Evolutionary conservation across 2,329 filamentous ascomycete genomes (phyloP), one percentile per base, ranked within the genome.

Genomic region (Penicillium sp.): DNA sequence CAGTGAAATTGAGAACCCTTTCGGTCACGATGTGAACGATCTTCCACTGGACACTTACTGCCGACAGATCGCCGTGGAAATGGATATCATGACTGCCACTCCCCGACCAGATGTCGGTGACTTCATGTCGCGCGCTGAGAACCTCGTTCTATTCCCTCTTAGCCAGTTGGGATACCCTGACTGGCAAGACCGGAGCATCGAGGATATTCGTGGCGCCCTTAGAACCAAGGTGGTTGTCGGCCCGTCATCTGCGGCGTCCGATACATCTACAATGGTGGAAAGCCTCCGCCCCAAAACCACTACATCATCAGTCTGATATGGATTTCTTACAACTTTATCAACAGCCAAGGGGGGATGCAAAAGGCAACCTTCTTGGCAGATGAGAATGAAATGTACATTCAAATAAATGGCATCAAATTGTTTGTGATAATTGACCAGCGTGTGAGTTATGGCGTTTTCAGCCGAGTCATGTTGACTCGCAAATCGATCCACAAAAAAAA

Each of bases 11-110:
- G 90, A 94, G 73, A 91, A 94, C 67, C 90, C 90, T 6, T 94
- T 94, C 71, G 90, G 90, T 55, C 81, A 86, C 61, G 90, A 94
- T 61, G 89, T 92, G 64, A 94, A 94, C 69, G 90, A 94, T 72
- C 76, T 92, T 40, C 88, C 88, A 0, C 80, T 92, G 3, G 90
- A 93, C 68, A 77, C 81, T 14, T 95, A 86, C 78, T 94, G 90
- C 75, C 81, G 86, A 37, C 88, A 92, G 67, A 81, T 94, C 40
- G 84, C 87, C 22, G 73, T 81, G 32, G 90, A 95, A 65, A 79
- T 94, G 63, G 88, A 93, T 68, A 84, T 89, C 56, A 85, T 93
- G 63, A 85, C 87, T 22, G 81, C 84, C 53, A 78, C 75, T 11
- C 80, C 81, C 1, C 74, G 82, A 35, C 83, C 83, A 2, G 75